Base-by-base conservation (phyloP, 2,329 filamentous ascomycete genomes). In the Ploettnerulaceae sp. region DNA sequence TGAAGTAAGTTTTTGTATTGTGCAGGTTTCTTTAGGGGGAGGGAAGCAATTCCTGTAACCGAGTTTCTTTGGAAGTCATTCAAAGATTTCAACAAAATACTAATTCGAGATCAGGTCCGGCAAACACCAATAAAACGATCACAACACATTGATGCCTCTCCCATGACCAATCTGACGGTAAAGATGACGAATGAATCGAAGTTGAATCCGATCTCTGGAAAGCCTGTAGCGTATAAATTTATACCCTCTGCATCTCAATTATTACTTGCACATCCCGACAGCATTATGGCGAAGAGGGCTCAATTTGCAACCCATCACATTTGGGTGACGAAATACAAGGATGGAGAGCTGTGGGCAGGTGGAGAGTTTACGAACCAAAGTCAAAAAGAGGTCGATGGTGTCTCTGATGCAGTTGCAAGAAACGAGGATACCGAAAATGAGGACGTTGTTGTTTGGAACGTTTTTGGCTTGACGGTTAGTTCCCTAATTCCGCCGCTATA, bases 251-350 rank as follows among this genome's bases (percentile, higher is more conserved):
- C 57, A 84, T 37, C 89, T 0, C 85, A 89, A 0, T 69, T 75
- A 1, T 69, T 95, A 17, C 69, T 95, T 8, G 88, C 89, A 1
- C 90, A 89, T 69, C 79, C 84, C 47, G 82, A 82, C 5, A 81
- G 85, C 2, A 66, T 95, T 26, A 89, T 94, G 5, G 94, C 87
- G 84, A 94, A 94, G 69, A 76, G 90, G n/a, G 89, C 89, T 2
- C 88, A 86, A 0, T 96, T 95, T 60, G 88, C 89, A 0, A 71
- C 87, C 26, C 88, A 95, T 61, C 85, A 89, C 2, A 81, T 95
- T 2, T 86, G 93, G 61, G 89, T 95, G 11, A 95, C 89, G 0
- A 85, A 82, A 58, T 94, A 87, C 89, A 76, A 72, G 78, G 61
- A 65, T 28, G 52, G 52, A 18, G 63, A 66, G 39, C 54, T 65